Conservation (phyloP, 176 grass and related monocot species). For the Sorghum bicolor region Sorghum_bicolor_NCBIv3 NC_012872.2:57335001-57335500, state of each 20-base stretch:
- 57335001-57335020: constrained; percentile 83
- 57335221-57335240: constrained; percentile 72
- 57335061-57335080: constrained; percentile 51
- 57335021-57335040: constrained; percentile 90
- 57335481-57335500: constrained; percentile 76
- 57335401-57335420: constrained; percentile 59
- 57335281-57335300: neutral
- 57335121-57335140: constrained; percentile 60
- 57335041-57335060: constrained; percentile 50
- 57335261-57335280: constrained; percentile 19
- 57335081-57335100: constrained; percentile 89
- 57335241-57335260: constrained; percentile 84
- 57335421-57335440: constrained; percentile 84
- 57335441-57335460: constrained; percentile 86
- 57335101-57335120: constrained; percentile 57
- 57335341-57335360: neutral
- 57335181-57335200: constrained; percentile 60
- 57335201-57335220: constrained; percentile 80
- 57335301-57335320: neutral
- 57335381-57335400: constrained; percentile 63
- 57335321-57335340: neutral
- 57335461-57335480: constrained; percentile 60
- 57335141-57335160: constrained; percentile 55
- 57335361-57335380: constrained; percentile 49
- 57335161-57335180: constrained; percentile 58